Evolutionary conservation across 192 early-diverging fungal species (phyloP).

Genomic region (Coemansia sp.): DNA sequence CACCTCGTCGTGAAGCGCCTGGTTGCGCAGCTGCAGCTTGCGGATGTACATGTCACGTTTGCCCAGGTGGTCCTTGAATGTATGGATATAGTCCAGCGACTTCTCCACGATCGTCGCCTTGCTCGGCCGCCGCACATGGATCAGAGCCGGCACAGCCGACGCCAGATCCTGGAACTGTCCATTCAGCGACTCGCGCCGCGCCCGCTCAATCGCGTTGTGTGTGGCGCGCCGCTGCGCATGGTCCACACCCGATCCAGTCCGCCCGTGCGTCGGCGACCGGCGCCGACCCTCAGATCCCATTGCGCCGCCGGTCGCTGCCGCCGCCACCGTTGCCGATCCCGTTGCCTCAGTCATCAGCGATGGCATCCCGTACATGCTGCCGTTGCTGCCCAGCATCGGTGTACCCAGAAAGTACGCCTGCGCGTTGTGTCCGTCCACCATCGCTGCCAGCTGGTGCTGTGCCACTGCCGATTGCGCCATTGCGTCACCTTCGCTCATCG

Average conservation of each 20-base stretch:
- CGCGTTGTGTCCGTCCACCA: slow-evolving; percentile 3
- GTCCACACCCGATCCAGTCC: slow-evolving; percentile 16
- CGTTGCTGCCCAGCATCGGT: slow-evolving; percentile 16
- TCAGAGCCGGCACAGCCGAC: slow-evolving; percentile 71
- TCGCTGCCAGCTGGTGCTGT: slow-evolving; percentile 23
- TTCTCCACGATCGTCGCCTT: slow-evolving; percentile 80
- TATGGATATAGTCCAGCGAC: slow-evolving; percentile 67
- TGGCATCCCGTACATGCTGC: slow-evolving; percentile 29
- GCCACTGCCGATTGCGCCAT: slow-evolving; percentile 8
- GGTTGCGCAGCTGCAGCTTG: slow-evolving; percentile 56
- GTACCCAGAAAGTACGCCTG: slow-evolving; percentile 25
- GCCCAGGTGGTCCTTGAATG: slow-evolving; percentile 48
- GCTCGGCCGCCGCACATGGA: slow-evolving; percentile 71
- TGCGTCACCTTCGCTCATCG: slow-evolving; percentile 18
- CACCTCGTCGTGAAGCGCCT: slow-evolving; percentile 60
- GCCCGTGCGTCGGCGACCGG: slow-evolving; percentile 36
- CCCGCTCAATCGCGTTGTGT: slow-evolving; percentile 81
- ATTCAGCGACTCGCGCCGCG: slow-evolving; percentile 77
- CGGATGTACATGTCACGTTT: slow-evolving; percentile 53
- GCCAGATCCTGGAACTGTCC: slow-evolving; percentile 80
- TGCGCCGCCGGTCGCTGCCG: slow-evolving; percentile 30
- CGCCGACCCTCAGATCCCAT: slow-evolving; percentile 36
- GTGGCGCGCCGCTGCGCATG: slow-evolving; percentile 67
- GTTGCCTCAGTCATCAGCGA: slow-evolving; percentile 22
- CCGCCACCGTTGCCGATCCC: slow-evolving; percentile 17